A percentile compares a stretch with the other conserved stretches of the same genome.
phyloP scores from a whole-genome alignment of 306 rosid species.

The Sicyos edulis region DNA sequence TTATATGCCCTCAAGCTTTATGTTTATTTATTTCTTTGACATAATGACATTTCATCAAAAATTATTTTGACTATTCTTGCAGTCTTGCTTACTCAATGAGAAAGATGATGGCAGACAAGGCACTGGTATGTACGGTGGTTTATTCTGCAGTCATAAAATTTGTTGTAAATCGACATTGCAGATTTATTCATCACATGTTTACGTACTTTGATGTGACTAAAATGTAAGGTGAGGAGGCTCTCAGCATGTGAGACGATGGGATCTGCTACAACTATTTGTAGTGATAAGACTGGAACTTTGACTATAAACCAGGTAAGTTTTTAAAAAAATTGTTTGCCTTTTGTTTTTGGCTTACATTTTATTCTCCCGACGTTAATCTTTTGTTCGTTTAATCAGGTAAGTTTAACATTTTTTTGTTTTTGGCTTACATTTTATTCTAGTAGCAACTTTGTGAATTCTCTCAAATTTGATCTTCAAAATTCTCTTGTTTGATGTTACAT shows the following conservation, averaged over 20 bases:
- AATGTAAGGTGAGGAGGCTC: conserved; percentile 79
- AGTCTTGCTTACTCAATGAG: conserved; percentile 97
- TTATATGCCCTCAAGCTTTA: not conserved
- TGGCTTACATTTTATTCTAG: no score
- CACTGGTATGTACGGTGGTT: conserved; percentile 54
- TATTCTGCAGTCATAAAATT: conserved; percentile 22
- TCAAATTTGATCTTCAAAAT: not conserved
- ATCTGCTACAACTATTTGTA: conserved; percentile 86
- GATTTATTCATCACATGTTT: not conserved
- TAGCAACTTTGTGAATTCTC: not conserved
- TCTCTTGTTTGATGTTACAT: not conserved
- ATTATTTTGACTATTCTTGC: conserved; percentile 12
- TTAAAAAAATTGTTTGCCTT: not conserved
- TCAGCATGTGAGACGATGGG: conserved; percentile 99
- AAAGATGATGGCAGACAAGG: conserved; percentile 97
- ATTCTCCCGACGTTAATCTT: not conserved
- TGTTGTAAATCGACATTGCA: not conserved
- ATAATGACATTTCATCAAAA: not conserved
- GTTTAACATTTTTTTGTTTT: not conserved
- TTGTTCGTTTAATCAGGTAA: conserved; percentile 36
- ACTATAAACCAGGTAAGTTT: conserved; percentile 55
- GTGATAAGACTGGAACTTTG: conserved; percentile 93
- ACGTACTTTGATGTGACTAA: conserved; percentile 13
- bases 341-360: not conserved
- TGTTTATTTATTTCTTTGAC: not conserved